These are phyloP conservation scores for Microcyclosporella mali DNA, from an alignment of 2,329 filamentous ascomycete species.

Conservation along the genomic window DNA sequence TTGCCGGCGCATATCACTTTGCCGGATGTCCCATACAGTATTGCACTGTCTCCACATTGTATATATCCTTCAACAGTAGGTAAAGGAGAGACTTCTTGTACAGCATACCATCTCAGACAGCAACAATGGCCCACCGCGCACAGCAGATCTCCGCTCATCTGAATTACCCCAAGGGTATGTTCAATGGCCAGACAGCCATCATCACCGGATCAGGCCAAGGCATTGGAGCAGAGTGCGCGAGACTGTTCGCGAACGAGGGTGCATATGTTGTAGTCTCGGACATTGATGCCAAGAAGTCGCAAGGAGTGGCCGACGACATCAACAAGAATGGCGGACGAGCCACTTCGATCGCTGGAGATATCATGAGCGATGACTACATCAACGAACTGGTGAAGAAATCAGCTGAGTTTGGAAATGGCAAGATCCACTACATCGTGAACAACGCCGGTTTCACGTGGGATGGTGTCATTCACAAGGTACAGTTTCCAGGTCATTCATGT, in stretches of 20 bases:
- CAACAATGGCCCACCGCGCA: slow-evolving; percentile 36
- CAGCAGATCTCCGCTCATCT: slow-evolving; percentile 71
- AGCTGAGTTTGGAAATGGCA: slow-evolving; percentile 74
- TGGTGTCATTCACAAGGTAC: slow-evolving; percentile 76
- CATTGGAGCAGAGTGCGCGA: slow-evolving; percentile 78
- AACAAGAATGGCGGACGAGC: slow-evolving; percentile 61
- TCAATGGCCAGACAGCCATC: slow-evolving; percentile 76
- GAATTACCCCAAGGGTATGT: slow-evolving; percentile 73
- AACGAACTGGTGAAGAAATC: slow-evolving; percentile 65
- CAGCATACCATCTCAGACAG: not conserved
- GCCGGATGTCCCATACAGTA: too few relatives aligned
- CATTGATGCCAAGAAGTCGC: slow-evolving; percentile 72
- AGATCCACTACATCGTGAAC: slow-evolving; percentile 87
- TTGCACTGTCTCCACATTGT: too few relatives aligned
- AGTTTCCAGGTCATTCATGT: not conserved
- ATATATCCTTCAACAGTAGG: too few relatives aligned
- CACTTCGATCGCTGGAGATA: slow-evolving; percentile 68
- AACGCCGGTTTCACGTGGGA: slow-evolving; percentile 94
- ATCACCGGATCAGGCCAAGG: slow-evolving; percentile 58
- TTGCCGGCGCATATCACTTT: too few relatives aligned
- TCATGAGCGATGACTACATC: slow-evolving; percentile 66
- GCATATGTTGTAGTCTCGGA: slow-evolving; percentile 79
- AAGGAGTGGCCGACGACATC: slow-evolving; percentile 63
- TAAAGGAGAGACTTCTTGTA: not conserved
- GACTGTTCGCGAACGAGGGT: slow-evolving; percentile 76